Base-by-base conservation (phyloP, 2,329 filamentous ascomycete species). In the Eutypella sp. region DNA sequence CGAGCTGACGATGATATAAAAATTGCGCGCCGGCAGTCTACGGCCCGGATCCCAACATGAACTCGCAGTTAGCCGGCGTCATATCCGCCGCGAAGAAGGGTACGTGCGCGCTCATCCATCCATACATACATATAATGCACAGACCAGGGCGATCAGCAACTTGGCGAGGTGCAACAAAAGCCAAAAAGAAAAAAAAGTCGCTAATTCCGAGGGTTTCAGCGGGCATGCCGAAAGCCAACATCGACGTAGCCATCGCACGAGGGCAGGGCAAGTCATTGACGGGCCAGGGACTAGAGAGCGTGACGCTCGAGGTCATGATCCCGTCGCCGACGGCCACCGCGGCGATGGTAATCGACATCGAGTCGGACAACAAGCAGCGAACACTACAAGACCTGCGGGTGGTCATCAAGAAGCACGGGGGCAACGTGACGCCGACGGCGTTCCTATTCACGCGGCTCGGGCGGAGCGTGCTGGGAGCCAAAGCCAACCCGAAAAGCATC, bases 381-480 rank as follows among this genome's bases (percentile, higher is more conserved):
- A 81, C 84, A 7, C 65, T 95, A 40, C 80, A 86, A 57, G 87
- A 95, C 44, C 66, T 97, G 42, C 81, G 87, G 44, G 59, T 74
- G 41, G 68, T 86, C 2, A 75, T 95, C 45, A 95, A 90, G 63
- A 81, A 83, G 48, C 70, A 75, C 42, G 85, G 84, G 16, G 93
- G 85, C 5, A 79, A 74, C 2, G 70, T 81, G 2, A 85, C 87
- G 6, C 81, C 90, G 1, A 89, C 88, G 11, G 81, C 80, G 7
- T 97, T 92, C 67, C 76, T 95, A 58, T 99, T 99, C 64, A 78
- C 87, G 46, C 87, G 86, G 59, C 85, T 84, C 48, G 93, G 93
- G 2, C 77, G 84, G 43, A 76, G 90, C 23, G 73, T 84, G 3
- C 84, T 96, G 80, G 82, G 59, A 71, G 54, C 15, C 15, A 41